Evolutionary conservation across 352 stramenopile species (phyloP).

Genomic region (Phytophthora pseudosyringae): DNA sequence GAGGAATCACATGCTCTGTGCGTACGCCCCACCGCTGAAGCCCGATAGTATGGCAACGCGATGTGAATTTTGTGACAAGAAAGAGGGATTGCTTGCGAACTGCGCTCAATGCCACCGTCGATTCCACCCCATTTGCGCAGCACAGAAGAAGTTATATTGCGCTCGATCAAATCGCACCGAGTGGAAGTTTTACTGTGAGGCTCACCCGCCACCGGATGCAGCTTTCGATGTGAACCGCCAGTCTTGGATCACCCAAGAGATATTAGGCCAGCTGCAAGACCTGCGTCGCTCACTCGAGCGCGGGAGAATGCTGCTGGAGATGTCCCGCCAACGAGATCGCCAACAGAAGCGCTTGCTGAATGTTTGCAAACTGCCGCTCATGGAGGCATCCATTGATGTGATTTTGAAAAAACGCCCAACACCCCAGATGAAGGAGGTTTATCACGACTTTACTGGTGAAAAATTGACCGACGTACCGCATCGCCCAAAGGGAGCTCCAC

Average conservation of each 20-base stretch:
- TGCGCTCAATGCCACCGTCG: slow-evolving; percentile 66
- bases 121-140: slow-evolving; percentile 81
- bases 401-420: slow-evolving; percentile 80
- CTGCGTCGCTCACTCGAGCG: slow-evolving; percentile 80
- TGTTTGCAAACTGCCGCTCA: slow-evolving; percentile 60
- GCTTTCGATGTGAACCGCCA: slow-evolving; percentile 77
- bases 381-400: slow-evolving; percentile 75
- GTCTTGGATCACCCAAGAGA: slow-evolving; percentile 82
- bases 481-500: slow-evolving; percentile 25
- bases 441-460: slow-evolving; percentile 65
- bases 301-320: slow-evolving; percentile 85
- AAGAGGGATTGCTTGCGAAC: slow-evolving; percentile 55
- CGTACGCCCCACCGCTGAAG: slow-evolving; percentile 39
- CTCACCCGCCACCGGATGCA: slow-evolving; percentile 65
- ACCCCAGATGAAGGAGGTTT: slow-evolving; percentile 74
- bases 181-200: slow-evolving; percentile 82
- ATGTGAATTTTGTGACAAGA: slow-evolving; percentile 66
- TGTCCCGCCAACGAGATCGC: slow-evolving; percentile 85
- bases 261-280: slow-evolving; percentile 75
- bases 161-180: slow-evolving; percentile 64
- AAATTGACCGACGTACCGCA: slow-evolving; percentile 56
- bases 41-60: slow-evolving; percentile 33
- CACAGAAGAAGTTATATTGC: slow-evolving; percentile 68
- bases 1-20: slow-evolving; percentile 66
- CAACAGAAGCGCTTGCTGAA: slow-evolving; percentile 83